These are phyloP conservation scores for Pichia ethanolica DNA, from an alignment of 805 yeast genomes.

Conservation along the genomic window DNA sequence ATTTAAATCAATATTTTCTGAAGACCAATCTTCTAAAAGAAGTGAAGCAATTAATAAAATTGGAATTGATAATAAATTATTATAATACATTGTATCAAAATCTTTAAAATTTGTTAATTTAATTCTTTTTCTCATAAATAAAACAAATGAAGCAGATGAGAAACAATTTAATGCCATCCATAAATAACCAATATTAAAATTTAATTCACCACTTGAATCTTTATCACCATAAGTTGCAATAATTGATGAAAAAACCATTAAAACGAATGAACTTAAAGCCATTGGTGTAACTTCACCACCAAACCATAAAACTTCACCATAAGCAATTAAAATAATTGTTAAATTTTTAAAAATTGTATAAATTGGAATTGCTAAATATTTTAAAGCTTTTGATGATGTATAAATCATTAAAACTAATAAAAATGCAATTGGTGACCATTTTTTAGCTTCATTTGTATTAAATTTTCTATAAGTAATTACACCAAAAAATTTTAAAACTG, in stretches of 20 bases:
- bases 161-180: conserved; percentile 97
- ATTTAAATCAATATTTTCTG: conserved; percentile 64
- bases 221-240: conserved; percentile 84
- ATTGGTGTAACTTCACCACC: conserved; percentile 86
- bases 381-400: conserved; percentile 92
- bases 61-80: conserved; percentile 90
- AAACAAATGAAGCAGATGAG: conserved; percentile 87
- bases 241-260: conserved; percentile 94
- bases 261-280: conserved; percentile 80
- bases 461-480: conserved; percentile 81
- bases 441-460: conserved; percentile 81
- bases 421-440: conserved; percentile 92
- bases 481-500: conserved; percentile 63
- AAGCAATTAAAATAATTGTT: conserved; percentile 93
- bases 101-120: conserved; percentile 95
- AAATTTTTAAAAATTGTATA: conserved; percentile 97
- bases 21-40: conserved; percentile 86
- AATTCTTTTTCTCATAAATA: conserved; percentile 95
- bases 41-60: conserved; percentile 71
- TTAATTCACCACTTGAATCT: conserved; percentile 31
- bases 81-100: conserved; percentile 97
- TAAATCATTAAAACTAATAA: conserved; percentile 89
- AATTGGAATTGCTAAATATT: conserved; percentile 86
- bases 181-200: conserved; percentile 70
- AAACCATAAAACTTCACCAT: conserved; percentile 97